Evolutionary conservation across 108 stramenopile genomes (phyloP).

Genomic region (Cyclotella cryptica): DNA sequence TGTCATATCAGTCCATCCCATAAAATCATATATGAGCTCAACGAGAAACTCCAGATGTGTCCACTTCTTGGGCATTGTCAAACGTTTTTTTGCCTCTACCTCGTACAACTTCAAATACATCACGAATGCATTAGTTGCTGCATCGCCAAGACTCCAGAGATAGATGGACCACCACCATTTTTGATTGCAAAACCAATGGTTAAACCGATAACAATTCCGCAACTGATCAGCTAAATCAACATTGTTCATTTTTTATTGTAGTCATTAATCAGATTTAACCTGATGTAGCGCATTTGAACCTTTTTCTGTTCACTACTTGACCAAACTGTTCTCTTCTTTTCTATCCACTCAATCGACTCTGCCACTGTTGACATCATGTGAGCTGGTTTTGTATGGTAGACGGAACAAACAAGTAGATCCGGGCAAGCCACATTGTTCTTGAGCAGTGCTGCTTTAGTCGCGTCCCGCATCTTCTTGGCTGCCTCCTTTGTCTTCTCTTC

Average conservation of each 20-base stretch:
- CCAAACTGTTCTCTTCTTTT: slow-evolving; percentile 31
- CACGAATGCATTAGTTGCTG: slow-evolving; percentile 26
- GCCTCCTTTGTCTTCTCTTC: background rate
- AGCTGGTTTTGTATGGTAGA: slow-evolving; percentile 38
- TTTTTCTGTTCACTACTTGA: too few species aligned
- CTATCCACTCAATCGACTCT: slow-evolving; percentile 30
- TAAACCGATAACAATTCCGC: slow-evolving; percentile 25
- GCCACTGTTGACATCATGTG: slow-evolving; percentile 30
- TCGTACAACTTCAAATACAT: slow-evolving; percentile 26
- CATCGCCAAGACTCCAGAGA: slow-evolving; percentile 37
- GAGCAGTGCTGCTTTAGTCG: slow-evolving; percentile 13
- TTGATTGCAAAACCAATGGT: slow-evolving; percentile 28
- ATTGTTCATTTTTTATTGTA: slow-evolving; percentile 47
- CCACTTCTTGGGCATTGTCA: slow-evolving; percentile 17
- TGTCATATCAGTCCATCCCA: background rate
- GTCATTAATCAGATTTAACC: slow-evolving; percentile 31
- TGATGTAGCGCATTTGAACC: background rate
- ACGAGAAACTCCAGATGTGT: slow-evolving; percentile 18
- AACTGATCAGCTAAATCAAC: slow-evolving; percentile 38
- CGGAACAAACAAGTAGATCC: slow-evolving; percentile 18
- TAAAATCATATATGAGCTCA: slow-evolving; percentile 23
- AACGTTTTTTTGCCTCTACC: background rate
- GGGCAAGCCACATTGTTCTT: background rate
- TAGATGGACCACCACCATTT: slow-evolving; percentile 56
- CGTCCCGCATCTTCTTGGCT: slow-evolving; percentile 3